Evolutionary conservation across 129 eudicot species (phyloP), one percentile per base, ranked within the genome.

Genomic region (Helichrysum umbraculigerum): DNA sequence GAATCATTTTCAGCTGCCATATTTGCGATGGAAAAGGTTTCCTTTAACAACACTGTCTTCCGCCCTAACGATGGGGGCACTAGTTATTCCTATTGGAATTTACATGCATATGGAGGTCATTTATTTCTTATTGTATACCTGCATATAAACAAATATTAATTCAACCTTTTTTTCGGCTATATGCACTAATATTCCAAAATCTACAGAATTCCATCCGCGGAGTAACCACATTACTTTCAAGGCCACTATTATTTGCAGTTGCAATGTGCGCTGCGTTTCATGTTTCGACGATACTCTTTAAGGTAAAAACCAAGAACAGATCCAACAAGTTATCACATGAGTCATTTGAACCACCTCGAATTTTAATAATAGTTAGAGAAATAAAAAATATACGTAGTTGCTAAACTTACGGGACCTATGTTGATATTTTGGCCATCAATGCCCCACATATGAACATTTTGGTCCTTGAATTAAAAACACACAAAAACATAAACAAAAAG

Each of bases 21-120:
- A 6, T 6, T 52, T 76, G 51, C 32, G 80, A 76, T 76, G 80
- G 80, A 76, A 76, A 34, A 76, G 73, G 73, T 76, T 76, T 76
- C 80, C 80, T 76, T 65, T 76, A 37, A 76, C 80, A 20, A 73
- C 80, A 6, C 67, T 73, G 9, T 76, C 66, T 30, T 76, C 52
- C 73, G 66, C 66, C 73, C 54, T 76, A 22, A 66, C 34, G 21
- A 66, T n/a, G n/a, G n/a, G 80, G 42, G 80, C 73, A 14, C 41
- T 76, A 10, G 65, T 66, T 21, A 66, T 76, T 35, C 80, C 80
- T 0, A 65, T 76, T 32, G 80, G 80, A 66, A 66, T 50, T 54
- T 76, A 66, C 56, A 10, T 76, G 73, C 80, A 76, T 76, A 76
- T 76, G 80, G 54, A 76, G 80, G 80, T 76, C 66, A 51, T 4